Evolutionary conservation across 176 grass and related monocot species (phyloP), one percentile per base, ranked within the genome.

Genomic region (Oryza nivara): DNA sequence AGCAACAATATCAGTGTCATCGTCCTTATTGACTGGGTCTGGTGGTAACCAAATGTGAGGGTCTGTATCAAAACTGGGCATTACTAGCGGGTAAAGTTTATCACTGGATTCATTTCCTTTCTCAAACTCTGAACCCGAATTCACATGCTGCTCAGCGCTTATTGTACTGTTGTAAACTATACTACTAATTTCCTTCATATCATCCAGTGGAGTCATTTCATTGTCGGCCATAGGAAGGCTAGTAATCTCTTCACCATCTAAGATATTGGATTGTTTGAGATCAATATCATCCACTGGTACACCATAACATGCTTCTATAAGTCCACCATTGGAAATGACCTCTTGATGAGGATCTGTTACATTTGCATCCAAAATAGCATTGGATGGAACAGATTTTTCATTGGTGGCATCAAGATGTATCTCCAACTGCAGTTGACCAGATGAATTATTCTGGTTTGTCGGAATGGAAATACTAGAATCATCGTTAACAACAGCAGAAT

Each of bases 1-100:
- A 82, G 66, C 65, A 25, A 81, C 78, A 76, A 44, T 83, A 86
- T 92, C 78, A 63, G 80, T 46, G 17, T 94, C 92, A 82, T 94
- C 87, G 78, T 89, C 90, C 73, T 75, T 88, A 81, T 91, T 87
- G 82, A 81, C 87, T 78, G 92, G 89, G 72, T 90, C 85, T 83
- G 96, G 93, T 58, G 93, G 96, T 20, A 82, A 77, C 96, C 96
- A 98, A 36, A 93, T 92, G 70, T 45, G 26, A 63, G 89, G 87
- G 54, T 98, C 91, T 35, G 87, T 60, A 63, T 93, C 73, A 78
- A 92, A 93, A 86, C 41, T 88, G 49, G 91, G 82, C 52, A 86
- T 75, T 35, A 83, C 70, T 64, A 80, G 25, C 34, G 87, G 83
- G 56, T 89, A 85, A 26, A 78, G 67, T 81, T 69, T 76, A 67